phyloP scores from a whole-genome alignment of 495 filamentous ascomycete species.

The Talaromyces wortmannii region DNA sequence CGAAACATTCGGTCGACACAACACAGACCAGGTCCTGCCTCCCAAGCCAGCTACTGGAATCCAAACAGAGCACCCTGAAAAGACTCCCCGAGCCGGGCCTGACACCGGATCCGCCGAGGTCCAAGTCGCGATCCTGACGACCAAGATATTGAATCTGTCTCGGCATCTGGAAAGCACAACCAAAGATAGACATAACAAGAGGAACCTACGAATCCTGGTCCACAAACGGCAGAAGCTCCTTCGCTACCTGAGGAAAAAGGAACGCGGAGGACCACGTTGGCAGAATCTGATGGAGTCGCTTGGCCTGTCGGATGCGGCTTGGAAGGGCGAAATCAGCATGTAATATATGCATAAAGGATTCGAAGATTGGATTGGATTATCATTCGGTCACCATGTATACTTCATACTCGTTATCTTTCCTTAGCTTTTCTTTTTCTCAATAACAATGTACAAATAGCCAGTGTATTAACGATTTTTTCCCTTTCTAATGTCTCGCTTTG shows the following conservation, averaged over 20 bases:
- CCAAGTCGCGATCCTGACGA: constrained; percentile 92
- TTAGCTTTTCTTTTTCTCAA: neutral
- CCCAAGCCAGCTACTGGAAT: constrained; percentile 39
- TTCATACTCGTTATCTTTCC: neutral
- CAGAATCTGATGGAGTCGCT: constrained; percentile 71
- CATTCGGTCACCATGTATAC: neutral
- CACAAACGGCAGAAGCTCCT: constrained; percentile 87
- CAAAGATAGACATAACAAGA: constrained; percentile 88
- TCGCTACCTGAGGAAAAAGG: constrained; percentile 77
- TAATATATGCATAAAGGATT: constrained; percentile 26
- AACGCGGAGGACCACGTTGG: constrained; percentile 86
- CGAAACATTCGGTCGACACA: constrained; percentile 81
- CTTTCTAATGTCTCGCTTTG: neutral
- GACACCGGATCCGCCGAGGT: constrained; percentile 95
- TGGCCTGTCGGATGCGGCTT: constrained; percentile 79
- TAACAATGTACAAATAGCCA: neutral
- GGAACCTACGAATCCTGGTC: constrained; percentile 76
- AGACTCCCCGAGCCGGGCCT: constrained; percentile 67
- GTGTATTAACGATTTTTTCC: neutral
- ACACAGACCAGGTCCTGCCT: constrained; percentile 65
- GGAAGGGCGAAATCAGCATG: constrained; percentile 77
- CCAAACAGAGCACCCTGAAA: constrained; percentile 22
- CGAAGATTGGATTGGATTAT: neutral
- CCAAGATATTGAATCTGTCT: constrained; percentile 81
- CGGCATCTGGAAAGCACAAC: constrained; percentile 45